phyloP scores from a whole-genome alignment of 768 basidiomycete genomes.

The Phallus indusiatus region DNA sequence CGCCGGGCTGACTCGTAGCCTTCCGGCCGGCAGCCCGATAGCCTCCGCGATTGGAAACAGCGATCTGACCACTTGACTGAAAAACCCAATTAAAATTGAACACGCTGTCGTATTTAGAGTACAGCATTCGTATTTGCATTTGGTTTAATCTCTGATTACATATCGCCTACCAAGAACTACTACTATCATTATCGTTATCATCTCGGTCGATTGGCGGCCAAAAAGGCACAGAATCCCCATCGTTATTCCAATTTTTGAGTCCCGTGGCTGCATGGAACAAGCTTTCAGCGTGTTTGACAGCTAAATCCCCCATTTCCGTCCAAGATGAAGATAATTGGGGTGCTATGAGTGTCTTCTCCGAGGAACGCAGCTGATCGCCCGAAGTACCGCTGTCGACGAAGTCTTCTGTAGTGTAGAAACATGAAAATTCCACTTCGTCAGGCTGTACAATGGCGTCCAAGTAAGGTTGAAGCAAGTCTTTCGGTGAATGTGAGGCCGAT shows the following conservation, averaged over 20 bases:
- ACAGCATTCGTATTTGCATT: not conserved
- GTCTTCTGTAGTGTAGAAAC: not conserved
- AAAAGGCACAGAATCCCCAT: not conserved
- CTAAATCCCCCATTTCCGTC: constrained; percentile 47
- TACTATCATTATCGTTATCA: not conserved
- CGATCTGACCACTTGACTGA: too few species aligned
- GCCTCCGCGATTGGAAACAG: not conserved
- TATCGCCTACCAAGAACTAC: not conserved
- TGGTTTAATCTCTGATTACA: too few species aligned
- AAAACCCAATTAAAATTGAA: too few species aligned
- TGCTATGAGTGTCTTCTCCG: constrained; percentile 16
- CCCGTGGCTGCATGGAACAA: constrained; percentile 40
- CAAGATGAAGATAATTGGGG: constrained; percentile 23
- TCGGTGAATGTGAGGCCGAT: constrained; percentile 17
- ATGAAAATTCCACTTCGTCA: constrained; percentile 8
- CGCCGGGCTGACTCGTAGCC: not conserved
- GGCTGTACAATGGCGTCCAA: constrained; percentile 35
- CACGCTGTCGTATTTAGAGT: not conserved
- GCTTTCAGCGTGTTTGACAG: constrained; percentile 47
- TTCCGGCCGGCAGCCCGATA: not conserved
- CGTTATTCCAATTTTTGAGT: not conserved
- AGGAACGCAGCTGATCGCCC: not conserved
- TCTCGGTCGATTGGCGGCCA: constrained; percentile 1
- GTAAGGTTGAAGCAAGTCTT: constrained; percentile 46
- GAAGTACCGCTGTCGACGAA: not conserved